Percentiles rank a stretch among this genome's conserved stretches.
These are phyloP conservation scores for Dictyophora rubrovolvata DNA, from an alignment of 768 basidiomycete genomes.

Conservation along the genomic window DNA sequence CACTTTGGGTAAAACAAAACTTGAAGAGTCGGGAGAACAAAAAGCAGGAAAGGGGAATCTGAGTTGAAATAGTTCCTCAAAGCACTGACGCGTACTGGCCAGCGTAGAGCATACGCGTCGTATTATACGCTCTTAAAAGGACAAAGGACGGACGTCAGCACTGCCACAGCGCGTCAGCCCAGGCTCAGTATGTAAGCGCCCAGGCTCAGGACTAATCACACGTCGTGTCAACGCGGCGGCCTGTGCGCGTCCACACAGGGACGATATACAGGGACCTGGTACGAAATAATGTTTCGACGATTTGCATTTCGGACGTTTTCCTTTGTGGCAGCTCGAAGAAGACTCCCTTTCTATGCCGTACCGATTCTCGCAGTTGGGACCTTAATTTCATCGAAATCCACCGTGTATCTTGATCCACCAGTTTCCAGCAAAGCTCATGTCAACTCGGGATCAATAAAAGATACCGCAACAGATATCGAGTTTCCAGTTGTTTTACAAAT, in stretches of 20 bases:
- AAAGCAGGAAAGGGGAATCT: no score
- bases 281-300: background rate
- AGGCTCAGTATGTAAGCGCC: no score
- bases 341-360: background rate
- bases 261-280: no score
- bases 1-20: no score
- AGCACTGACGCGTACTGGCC: background rate
- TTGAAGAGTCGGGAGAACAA: no score
- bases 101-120: background rate
- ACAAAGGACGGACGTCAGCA: background rate
- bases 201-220: no score
- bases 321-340: background rate
- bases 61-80: background rate
- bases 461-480: slow-evolving; percentile 62
- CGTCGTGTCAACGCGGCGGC: no score
- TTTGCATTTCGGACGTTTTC: background rate
- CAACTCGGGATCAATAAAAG: slow-evolving; percentile 29
- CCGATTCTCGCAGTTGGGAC: slow-evolving; percentile 20
- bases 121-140: background rate
- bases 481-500: slow-evolving; percentile 61
- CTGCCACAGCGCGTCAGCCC: background rate
- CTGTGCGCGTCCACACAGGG: no score
- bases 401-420: slow-evolving; percentile 39
- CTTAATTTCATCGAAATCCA: slow-evolving; percentile 21
- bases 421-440: slow-evolving; percentile 1